These are phyloP conservation scores for Schizosaccharomyces lindneri DNA, from an alignment of 805 yeast genomes.

Conservation along the genomic window DNA sequence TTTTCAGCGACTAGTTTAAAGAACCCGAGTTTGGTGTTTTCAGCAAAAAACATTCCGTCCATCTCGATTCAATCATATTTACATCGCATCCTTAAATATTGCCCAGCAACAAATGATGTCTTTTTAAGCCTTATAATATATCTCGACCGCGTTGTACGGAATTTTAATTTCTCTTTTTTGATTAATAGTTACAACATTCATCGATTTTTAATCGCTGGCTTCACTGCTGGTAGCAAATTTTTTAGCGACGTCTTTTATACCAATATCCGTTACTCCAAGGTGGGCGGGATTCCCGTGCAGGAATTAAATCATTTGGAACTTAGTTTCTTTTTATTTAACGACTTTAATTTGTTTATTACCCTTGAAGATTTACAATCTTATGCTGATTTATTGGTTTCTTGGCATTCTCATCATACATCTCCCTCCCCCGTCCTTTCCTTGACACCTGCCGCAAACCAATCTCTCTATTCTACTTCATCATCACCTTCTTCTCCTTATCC, in stretches of 20 bases:
- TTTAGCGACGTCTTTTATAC: slow-evolving; percentile 87
- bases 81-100: slow-evolving; percentile 74
- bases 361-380: slow-evolving; percentile 77
- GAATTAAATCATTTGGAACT: slow-evolving; percentile 81
- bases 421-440: not conserved
- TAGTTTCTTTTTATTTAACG: slow-evolving; percentile 61
- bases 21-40: slow-evolving; percentile 49
- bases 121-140: slow-evolving; percentile 73
- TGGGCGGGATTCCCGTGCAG: slow-evolving; percentile 81
- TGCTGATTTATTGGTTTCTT: slow-evolving; percentile 45
- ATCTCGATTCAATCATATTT: slow-evolving; percentile 74
- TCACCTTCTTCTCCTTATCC: not conserved
- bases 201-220: slow-evolving; percentile 75
- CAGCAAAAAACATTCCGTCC: slow-evolving; percentile 92
- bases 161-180: slow-evolving; percentile 30
- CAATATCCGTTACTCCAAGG: slow-evolving; percentile 73
- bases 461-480: not conserved
- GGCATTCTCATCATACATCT: not conserved
- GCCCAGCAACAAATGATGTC: slow-evolving; percentile 96
- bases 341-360: slow-evolving; percentile 66
- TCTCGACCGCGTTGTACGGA: slow-evolving; percentile 46
- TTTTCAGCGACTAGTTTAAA: slow-evolving; percentile 1
- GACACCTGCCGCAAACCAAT: not conserved
- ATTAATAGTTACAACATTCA: slow-evolving; percentile 94
- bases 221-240: slow-evolving; percentile 85